phyloP scores from a whole-genome alignment of 768 basidiomycete genomes.

The Auricularia sp. region DNA sequence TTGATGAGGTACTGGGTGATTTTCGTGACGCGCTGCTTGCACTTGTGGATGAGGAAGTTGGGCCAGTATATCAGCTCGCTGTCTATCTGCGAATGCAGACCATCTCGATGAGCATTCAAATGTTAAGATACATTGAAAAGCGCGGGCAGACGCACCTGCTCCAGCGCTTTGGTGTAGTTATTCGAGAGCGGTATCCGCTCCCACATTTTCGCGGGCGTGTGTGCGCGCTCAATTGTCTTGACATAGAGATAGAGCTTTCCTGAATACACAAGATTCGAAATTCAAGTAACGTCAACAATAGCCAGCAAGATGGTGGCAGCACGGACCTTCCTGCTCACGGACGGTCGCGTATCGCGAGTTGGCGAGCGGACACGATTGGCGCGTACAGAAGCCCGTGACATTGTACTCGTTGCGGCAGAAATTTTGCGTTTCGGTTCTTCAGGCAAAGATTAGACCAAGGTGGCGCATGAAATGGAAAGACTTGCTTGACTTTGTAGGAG shows the following conservation, averaged over 20 bases:
- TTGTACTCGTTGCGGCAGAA: constrained; percentile 99
- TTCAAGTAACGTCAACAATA: not conserved
- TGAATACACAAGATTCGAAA: constrained; percentile 15
- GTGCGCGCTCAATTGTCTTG: constrained; percentile 96
- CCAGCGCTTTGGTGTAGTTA: constrained; percentile 89
- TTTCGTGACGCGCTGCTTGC: constrained; percentile 98
- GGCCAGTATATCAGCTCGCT: constrained; percentile 96
- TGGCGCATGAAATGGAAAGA: constrained; percentile 28
- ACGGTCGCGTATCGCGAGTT: constrained; percentile 99
- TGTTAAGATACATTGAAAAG: not conserved
- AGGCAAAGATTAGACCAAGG: constrained; percentile 1
- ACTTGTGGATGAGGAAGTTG: constrained; percentile 94
- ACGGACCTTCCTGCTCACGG: constrained; percentile 80
- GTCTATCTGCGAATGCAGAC: constrained; percentile 62
- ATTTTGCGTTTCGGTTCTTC: constrained; percentile 87
- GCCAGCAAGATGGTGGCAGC: not conserved
- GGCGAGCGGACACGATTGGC: constrained; percentile 95
- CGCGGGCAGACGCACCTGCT: constrained; percentile 56
- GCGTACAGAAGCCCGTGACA: constrained; percentile 88
- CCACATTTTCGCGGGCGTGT: constrained; percentile 97
- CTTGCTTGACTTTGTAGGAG: constrained; percentile 94
- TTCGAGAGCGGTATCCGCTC: constrained; percentile 87
- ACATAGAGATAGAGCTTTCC: constrained; percentile 87
- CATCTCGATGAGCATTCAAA: not conserved
- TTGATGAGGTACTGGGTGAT: constrained; percentile 99